Conservation (phyloP, 768 basidiomycete species). For the Pleurotus pulmonarius region DNA sequence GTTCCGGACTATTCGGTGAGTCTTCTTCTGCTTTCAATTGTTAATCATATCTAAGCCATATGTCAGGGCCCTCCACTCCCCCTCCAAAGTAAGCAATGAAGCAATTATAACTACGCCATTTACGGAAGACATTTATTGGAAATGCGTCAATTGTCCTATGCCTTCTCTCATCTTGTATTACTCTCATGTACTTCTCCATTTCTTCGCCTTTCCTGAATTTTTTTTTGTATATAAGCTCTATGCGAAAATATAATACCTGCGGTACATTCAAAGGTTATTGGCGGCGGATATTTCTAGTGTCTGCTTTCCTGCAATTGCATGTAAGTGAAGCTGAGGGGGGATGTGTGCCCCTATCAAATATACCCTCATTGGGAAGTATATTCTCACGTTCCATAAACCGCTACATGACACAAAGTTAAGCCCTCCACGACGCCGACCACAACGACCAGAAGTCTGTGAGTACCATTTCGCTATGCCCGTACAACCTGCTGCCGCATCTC, state of each 20-base stretch:
- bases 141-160: too few species aligned
- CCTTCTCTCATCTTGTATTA: too few species aligned
- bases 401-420: not conserved
- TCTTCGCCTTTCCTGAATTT: too few species aligned
- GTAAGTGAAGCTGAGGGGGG: too few species aligned
- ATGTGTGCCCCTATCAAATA: not conserved
- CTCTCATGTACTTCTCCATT: too few species aligned
- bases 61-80: constrained; percentile 40
- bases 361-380: not conserved
- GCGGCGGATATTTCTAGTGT: too few species aligned
- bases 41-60: not conserved
- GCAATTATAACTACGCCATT: too few species aligned
- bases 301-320: too few species aligned
- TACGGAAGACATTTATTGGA: too few species aligned
- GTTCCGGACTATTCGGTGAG: constrained; percentile 67
- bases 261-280: too few species aligned
- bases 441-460: constrained; percentile 6
- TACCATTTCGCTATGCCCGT: not conserved
- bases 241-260: too few species aligned
- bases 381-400: not conserved
- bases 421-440: constrained; percentile 6
- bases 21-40: constrained; percentile 1
- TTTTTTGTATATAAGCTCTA: too few species aligned
- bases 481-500: not conserved
- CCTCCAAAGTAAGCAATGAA: constrained; percentile 33